These are phyloP conservation scores for Rugosomyces carneus DNA, from an alignment of 1,284 basidiomycete genomes.

Conservation along the genomic window DNA sequence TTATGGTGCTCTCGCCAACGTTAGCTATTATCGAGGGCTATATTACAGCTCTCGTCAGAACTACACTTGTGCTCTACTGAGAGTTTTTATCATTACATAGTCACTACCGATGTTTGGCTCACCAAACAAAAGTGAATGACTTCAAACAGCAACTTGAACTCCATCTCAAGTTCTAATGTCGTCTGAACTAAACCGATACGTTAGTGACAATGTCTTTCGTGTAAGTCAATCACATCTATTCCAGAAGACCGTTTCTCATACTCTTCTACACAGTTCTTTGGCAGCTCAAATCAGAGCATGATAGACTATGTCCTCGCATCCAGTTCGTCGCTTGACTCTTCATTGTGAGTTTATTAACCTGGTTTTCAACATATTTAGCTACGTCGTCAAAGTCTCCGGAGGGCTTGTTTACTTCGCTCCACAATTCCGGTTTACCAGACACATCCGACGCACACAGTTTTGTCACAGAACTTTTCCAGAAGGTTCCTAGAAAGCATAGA, in stretches of 20 bases:
- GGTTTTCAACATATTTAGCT: slow-evolving; percentile 42
- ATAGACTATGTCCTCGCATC: slow-evolving; percentile 83
- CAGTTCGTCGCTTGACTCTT: slow-evolving; percentile 45
- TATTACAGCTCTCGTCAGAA: too few relatives aligned
- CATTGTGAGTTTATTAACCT: background rate
- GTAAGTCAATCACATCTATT: slow-evolving; percentile 37
- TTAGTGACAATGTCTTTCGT: slow-evolving; percentile 80
- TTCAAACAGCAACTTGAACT: background rate
- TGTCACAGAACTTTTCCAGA: slow-evolving; percentile 69
- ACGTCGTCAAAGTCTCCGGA: slow-evolving; percentile 78
- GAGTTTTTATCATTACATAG: too few relatives aligned
- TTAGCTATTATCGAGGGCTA: too few relatives aligned
- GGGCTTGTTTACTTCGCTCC: slow-evolving; percentile 69
- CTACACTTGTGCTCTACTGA: too few relatives aligned
- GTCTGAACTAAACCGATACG: slow-evolving; percentile 67
- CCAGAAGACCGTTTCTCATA: slow-evolving; percentile 2
- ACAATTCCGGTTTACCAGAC: slow-evolving; percentile 75
- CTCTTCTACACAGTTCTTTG: slow-evolving; percentile 55
- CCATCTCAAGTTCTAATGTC: slow-evolving; percentile 30
- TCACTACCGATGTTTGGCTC: too few relatives aligned
- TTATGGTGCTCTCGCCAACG: too few relatives aligned
- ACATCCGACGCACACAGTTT: slow-evolving; percentile 77
- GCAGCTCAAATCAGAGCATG: slow-evolving; percentile 75
- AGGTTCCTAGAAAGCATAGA: slow-evolving; percentile 75
- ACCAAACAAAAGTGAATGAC: too few relatives aligned